phyloP scores from a whole-genome alignment of 2,329 filamentous ascomycete species.

The Colletotrichum destructivum region DNA sequence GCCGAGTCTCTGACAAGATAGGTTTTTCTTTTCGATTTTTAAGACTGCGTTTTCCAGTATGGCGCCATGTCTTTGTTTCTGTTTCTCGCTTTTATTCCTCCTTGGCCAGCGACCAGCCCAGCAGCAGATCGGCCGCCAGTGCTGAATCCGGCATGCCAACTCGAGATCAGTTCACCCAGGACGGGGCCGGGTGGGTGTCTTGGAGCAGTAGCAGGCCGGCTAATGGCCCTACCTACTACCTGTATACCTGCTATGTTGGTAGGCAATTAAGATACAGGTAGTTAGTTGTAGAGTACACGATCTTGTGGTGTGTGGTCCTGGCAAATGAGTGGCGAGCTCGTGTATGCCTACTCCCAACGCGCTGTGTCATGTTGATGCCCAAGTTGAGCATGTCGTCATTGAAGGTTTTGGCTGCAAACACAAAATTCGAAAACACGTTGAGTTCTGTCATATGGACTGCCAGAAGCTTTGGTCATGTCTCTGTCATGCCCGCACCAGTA shows the following conservation, averaged over 20 bases:
- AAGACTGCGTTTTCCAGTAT: conserved; percentile 18
- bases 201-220: not conserved
- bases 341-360: conserved; percentile 19
- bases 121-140: no score
- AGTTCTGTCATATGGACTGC: conserved; percentile 15
- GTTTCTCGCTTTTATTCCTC: conserved; percentile 19
- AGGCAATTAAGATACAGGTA: no score
- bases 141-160: no score
- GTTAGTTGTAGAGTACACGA: not conserved
- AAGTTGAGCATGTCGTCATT: conserved; percentile 28
- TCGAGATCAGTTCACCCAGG: no score
- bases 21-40: not conserved
- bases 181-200: conserved; percentile 12
- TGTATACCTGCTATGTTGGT: no score
- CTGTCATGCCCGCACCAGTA: not conserved
- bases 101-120: not conserved
- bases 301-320: conserved; percentile 28
- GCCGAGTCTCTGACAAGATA: conserved; percentile 3
- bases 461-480: conserved; percentile 17
- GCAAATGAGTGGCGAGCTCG: not conserved
- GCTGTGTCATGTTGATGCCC: conserved; percentile 23
- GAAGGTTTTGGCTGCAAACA: conserved; percentile 2
- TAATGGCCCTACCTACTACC: no score
- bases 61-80: conserved; percentile 32
- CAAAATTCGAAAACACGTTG: conserved; percentile 7